phyloP scores from a whole-genome alignment of 345 rosid species.

The Chamaenerion angustifolium region DNA sequence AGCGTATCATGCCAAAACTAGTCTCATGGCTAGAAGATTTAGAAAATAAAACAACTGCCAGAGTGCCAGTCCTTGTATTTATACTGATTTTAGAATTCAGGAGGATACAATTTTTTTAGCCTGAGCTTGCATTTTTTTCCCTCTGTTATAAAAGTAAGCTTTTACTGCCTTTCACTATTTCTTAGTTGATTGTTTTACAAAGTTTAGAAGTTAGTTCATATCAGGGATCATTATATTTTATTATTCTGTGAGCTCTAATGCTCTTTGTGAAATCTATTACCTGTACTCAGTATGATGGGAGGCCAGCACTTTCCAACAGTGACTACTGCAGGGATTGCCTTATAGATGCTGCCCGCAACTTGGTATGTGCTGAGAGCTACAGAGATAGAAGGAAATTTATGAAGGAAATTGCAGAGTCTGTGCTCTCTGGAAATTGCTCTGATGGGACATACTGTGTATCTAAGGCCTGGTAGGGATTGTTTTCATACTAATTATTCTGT shows the following conservation, averaged over 20 bases:
- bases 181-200: too few species aligned
- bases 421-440: slow-evolving; percentile 43
- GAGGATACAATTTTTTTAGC: too few species aligned
- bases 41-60: too few species aligned
- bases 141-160: too few species aligned
- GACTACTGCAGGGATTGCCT: slow-evolving; percentile 80
- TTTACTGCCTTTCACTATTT: too few species aligned
- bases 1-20: too few species aligned
- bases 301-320: slow-evolving; percentile 50
- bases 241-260: slow-evolving; percentile 1
- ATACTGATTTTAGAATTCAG: too few species aligned
- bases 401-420: slow-evolving; percentile 57
- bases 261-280: background rate
- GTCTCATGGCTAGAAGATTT: too few species aligned
- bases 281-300: slow-evolving; percentile 48
- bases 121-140: too few species aligned
- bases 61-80: too few species aligned
- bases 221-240: background rate
- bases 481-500: background rate
- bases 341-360: slow-evolving; percentile 46
- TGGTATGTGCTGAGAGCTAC: slow-evolving; percentile 80
- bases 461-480: slow-evolving; percentile 50
- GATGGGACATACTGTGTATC: slow-evolving; percentile 72
- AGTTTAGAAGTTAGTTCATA: too few species aligned
- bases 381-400: slow-evolving; percentile 71